phyloP scores from a whole-genome alignment of 768 basidiomycete species.

The Collybia sordida region DNA sequence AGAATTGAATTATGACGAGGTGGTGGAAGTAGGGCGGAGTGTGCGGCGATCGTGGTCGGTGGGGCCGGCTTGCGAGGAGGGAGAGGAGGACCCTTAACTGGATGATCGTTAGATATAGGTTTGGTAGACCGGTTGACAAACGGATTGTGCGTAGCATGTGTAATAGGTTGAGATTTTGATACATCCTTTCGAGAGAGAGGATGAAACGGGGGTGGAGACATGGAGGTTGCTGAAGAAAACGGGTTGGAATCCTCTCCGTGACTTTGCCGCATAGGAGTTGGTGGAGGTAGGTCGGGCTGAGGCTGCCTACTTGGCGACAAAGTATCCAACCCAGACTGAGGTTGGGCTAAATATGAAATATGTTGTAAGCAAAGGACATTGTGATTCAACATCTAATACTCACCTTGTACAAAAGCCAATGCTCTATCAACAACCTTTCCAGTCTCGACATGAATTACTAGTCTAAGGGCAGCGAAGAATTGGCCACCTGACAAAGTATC shows the following conservation, averaged over 20 bases:
- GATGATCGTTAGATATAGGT: conserved; percentile 9
- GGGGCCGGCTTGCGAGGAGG: conserved; percentile 48
- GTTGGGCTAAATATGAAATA: conserved; percentile 7
- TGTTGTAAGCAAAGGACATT: not conserved
- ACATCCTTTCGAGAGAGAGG: conserved; percentile 13
- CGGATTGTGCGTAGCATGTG: conserved; percentile 35
- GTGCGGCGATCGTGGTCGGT: conserved; percentile 19
- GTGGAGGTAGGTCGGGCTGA: conserved; percentile 4
- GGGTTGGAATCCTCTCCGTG: conserved; percentile 5
- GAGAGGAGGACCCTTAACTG: conserved; percentile 41
- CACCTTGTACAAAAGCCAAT: conserved; percentile 78
- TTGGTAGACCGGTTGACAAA: conserved; percentile 30
- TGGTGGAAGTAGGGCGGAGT: conserved; percentile 25
- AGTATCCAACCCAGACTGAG: conserved; percentile 8
- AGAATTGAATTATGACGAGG: conserved; percentile 35
- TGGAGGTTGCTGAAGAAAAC: conserved; percentile 6
- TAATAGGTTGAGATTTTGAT: conserved; percentile 5
- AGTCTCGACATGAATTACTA: conserved; percentile 59
- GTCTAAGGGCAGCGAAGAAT: conserved; percentile 73
- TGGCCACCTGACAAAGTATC: conserved; percentile 67
- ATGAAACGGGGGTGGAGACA: conserved; percentile 11
- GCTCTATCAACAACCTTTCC: conserved; percentile 63
- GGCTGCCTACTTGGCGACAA: conserved; percentile 12
- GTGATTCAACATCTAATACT: conserved; percentile 14
- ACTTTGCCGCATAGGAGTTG: not conserved